Base-by-base conservation (phyloP, 208 protist genomes). In the Trypanosoma melophagium region DNA sequence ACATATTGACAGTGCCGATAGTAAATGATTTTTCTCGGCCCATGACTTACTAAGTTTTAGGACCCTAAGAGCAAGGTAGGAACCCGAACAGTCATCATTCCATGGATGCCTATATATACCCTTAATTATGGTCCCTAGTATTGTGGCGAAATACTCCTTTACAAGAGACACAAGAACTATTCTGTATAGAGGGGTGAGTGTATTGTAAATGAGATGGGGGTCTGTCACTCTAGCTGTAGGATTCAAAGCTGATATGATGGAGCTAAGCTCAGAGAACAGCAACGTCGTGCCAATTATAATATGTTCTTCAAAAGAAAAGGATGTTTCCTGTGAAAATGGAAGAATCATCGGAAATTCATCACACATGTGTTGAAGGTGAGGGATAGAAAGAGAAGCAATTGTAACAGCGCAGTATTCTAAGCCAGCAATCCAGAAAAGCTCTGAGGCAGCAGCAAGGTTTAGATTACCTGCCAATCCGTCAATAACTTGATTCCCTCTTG, bases 381-480 rank as follows among this genome's bases (percentile, higher is more conserved):
- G 21, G 2, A 49, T 31, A 19, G 31, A 41, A 19, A 66, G 35
- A 10, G 31, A 66, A 16, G 13, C n/a, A 41, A 66, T 24, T 31
- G 24, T 55, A 25, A 1, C 16, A 12, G 61, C 45, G 28, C 47
- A 56, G 25, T 44, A 45, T 9, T 66, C 61, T 49, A 66, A 57
- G 1, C 61, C 61, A 47, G 61, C 61, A 3, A 66, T 14, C 61
- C 61, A 66, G 35, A 66, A 66, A 35, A 66, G n/a, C 16, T 58
- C 21, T 13, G 45, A 35, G 22, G 25, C 61, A 55, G 25, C 10
- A 66, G 50, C 3, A 58, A n/a, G 7, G n/a, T 28, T 55, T 16
- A 31, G 24, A 57, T n/a, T 7, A 35, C 22, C 31, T 44, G 25
- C 50, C 25, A 66, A 16, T n/a, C 28, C 14, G 14, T n/a, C 14